Evolutionary conservation across 208 protist species (phyloP).

Genomic region (Angomonas ambiguus): DNA sequence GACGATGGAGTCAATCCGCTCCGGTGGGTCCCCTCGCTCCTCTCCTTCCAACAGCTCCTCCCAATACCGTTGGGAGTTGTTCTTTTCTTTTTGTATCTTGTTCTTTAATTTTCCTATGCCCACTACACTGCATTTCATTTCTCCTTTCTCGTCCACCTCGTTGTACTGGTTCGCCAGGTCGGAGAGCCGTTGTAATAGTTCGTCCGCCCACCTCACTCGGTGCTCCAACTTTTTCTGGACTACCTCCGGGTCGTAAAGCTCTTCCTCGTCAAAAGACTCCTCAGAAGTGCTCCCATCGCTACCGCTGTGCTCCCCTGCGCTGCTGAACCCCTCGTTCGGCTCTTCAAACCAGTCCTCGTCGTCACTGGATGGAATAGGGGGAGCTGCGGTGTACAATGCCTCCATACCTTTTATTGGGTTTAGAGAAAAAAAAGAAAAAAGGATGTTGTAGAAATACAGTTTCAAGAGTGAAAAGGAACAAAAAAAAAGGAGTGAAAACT

Average conservation of each 20-base stretch:
- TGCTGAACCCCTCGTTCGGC: not conserved
- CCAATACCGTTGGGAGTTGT: not conserved
- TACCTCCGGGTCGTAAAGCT: not conserved
- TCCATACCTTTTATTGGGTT: not conserved
- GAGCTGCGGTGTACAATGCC: not conserved
- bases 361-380: not conserved
- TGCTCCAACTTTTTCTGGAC: not conserved
- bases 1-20: not conserved
- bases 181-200: not conserved
- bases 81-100: not conserved
- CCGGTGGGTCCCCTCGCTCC: not conserved
- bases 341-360: conserved; percentile 4
- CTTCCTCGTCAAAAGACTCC: not conserved
- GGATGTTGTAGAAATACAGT: too few species aligned
- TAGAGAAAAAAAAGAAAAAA: not conserved
- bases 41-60: not conserved
- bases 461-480: too few species aligned
- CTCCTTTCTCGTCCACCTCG: not conserved
- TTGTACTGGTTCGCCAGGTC: not conserved
- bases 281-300: not conserved
- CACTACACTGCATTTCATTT: not conserved
- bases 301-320: not conserved
- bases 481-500: too few species aligned
- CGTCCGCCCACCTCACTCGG: not conserved
- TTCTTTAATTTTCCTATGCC: conserved; percentile 10